phyloP scores from a whole-genome alignment of 139 green algal species.

The Chlamydomonas sp. region DNA sequence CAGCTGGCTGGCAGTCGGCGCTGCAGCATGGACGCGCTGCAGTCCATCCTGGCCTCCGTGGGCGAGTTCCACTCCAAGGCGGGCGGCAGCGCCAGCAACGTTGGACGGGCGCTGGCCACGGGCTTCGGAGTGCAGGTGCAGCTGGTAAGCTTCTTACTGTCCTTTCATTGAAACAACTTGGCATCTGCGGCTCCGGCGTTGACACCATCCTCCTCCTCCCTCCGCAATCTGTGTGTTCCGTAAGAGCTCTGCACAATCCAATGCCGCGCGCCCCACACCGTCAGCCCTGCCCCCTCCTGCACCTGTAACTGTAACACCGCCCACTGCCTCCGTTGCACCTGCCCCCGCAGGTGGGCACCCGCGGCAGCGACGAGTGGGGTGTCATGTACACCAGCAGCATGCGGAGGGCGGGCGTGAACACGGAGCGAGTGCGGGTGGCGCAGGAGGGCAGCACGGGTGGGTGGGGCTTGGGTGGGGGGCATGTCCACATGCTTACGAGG shows the following conservation, averaged over 20 bases:
- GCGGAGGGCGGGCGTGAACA: constrained; percentile 55
- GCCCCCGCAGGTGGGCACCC: constrained; percentile 31
- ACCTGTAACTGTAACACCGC: neutral
- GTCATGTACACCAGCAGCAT: constrained; percentile 61
- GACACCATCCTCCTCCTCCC: neutral
- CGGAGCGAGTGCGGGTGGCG: constrained; percentile 10
- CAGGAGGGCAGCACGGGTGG: constrained; percentile 28
- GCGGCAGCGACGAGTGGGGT: constrained; percentile 67
- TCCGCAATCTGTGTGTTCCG: neutral
- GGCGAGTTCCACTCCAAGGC: constrained; percentile 66
- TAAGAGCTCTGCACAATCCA: neutral
- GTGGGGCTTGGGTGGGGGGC: neutral
- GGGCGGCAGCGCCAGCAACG: constrained; percentile 56
- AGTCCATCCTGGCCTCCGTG: constrained; percentile 48
- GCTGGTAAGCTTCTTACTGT: constrained; percentile 2
- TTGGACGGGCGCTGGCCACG: constrained; percentile 4
- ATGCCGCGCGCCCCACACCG: neutral
- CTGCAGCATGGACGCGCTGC: constrained; percentile 43
- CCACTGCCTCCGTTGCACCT: neutral
- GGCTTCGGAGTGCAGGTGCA: constrained; percentile 19
- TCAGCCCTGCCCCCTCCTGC: neutral
- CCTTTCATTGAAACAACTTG: neutral
- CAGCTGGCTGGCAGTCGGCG: constrained; percentile 54
- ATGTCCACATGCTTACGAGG: neutral
- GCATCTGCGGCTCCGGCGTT: neutral